Evolutionary conservation across 2,329 filamentous ascomycete species (phyloP).

Genomic region (Truncatella angustata): DNA sequence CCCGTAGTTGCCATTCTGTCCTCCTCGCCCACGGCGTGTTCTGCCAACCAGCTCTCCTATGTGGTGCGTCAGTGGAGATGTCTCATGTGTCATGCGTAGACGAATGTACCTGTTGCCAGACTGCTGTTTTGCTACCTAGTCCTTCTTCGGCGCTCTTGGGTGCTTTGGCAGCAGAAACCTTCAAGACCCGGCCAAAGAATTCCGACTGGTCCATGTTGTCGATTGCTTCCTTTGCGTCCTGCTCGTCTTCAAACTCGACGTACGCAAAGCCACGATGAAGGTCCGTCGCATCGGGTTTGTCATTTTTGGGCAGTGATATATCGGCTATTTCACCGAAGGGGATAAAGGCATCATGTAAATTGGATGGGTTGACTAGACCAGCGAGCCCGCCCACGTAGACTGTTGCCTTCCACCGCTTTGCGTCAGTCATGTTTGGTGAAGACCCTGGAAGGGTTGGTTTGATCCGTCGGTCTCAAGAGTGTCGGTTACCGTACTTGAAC

Average conservation of each 20-base stretch:
- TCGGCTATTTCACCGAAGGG: conserved; percentile 96
- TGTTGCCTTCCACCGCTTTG: conserved; percentile 82
- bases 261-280: conserved; percentile 87
- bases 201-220: conserved; percentile 99
- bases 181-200: conserved; percentile 87
- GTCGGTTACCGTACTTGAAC: no score
- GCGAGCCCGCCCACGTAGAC: conserved; percentile 90
- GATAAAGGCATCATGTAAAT: conserved; percentile 86
- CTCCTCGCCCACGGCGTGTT: conserved; percentile 82
- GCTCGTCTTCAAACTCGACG: conserved; percentile 84
- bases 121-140: conserved; percentile 85
- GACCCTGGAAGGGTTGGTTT: neutral
- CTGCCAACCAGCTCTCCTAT: conserved; percentile 90
- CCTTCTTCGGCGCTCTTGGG: conserved; percentile 87
- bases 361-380: conserved; percentile 69
- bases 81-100: conserved; percentile 4
- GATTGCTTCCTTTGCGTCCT: conserved; percentile 90
- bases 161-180: conserved; percentile 86
- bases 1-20: conserved; percentile 58
- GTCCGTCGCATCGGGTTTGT: conserved; percentile 74
- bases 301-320: conserved; percentile 85
- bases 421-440: conserved; percentile 66
- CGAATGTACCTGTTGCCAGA: conserved; percentile 90
- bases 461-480: no score
- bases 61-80: conserved; percentile 21